A percentile compares a stretch with the other conserved stretches of the same genome.
phyloP scores from a whole-genome alignment of 2,329 filamentous ascomycete species.

The Macrophomina phaseolina region DNA sequence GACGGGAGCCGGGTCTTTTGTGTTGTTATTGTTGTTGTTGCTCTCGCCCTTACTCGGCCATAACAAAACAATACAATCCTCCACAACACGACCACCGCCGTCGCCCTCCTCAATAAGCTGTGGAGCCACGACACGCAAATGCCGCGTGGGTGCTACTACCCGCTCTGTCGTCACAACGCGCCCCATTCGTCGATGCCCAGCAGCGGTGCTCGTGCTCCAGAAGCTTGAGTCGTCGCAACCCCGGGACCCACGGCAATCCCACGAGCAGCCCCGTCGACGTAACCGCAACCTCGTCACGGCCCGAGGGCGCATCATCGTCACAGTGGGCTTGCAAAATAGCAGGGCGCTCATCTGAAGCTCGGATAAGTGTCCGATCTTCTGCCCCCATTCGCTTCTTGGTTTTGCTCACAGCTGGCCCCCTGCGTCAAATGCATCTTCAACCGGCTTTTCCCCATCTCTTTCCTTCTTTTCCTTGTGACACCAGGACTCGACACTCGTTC shows the following conservation, averaged over 20 bases:
- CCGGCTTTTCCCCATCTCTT: not conserved
- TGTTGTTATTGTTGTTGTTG: slow-evolving; percentile 1
- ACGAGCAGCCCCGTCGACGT: slow-evolving; percentile 2
- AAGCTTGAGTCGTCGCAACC: not conserved
- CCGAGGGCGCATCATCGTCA: not conserved
- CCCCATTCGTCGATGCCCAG: not conserved
- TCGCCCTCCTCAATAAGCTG: not conserved
- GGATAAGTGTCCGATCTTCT: not conserved
- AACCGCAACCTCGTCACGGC: not conserved
- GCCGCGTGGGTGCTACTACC: not conserved
- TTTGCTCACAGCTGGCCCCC: not conserved
- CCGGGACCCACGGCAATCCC: slow-evolving; percentile 12
- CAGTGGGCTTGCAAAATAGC: not conserved
- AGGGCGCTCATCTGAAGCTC: not conserved
- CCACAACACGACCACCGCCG: not conserved
- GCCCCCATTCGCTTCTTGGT: not conserved
- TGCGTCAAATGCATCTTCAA: not conserved
- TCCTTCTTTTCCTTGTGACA: slow-evolving; percentile 1
- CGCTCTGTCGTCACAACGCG: not conserved
- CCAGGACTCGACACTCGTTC: not conserved
- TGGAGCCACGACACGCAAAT: not conserved
- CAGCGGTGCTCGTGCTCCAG: not conserved
- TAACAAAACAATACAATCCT: slow-evolving; percentile 7
- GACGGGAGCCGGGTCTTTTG: not conserved
- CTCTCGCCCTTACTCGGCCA: not conserved